Conservation (phyloP, 2,329 filamentous ascomycete species). For the Colletotrichum tofieldiae region DNA sequence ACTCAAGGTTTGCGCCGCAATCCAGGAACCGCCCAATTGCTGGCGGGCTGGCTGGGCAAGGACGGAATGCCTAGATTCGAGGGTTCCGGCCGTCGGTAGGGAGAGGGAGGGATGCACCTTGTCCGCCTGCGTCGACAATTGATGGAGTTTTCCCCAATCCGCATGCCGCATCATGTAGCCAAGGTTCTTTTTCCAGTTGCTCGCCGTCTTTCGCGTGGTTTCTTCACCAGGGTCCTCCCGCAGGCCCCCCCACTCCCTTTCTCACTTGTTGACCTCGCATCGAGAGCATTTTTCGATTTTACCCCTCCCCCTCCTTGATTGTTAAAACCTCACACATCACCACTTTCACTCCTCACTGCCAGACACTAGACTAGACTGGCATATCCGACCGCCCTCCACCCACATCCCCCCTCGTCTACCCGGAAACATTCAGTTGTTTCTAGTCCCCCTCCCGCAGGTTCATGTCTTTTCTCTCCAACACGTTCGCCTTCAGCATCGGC, state of each 20-base stretch:
- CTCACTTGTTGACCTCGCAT: constrained; percentile 17
- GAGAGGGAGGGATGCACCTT: not conserved
- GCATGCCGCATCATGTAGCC: not conserved
- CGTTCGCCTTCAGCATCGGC: constrained; percentile 20
- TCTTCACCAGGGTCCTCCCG: not conserved
- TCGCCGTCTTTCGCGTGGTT: not conserved
- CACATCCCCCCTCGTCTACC: not conserved
- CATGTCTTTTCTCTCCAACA: not conserved
- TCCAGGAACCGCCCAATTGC: not conserved
- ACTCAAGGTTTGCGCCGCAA: not conserved
- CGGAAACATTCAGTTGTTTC: constrained; percentile 15
- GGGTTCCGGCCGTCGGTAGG: not conserved
- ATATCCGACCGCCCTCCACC: not conserved
- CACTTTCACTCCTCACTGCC: not conserved
- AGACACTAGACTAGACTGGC: not conserved
- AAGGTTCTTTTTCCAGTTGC: not conserved
- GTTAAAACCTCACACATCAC: not conserved
- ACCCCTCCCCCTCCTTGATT: constrained; percentile 34
- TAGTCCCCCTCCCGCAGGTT: not conserved
- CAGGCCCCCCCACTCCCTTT: not conserved
- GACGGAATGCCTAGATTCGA: constrained; percentile 6
- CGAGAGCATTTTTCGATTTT: constrained; percentile 2
- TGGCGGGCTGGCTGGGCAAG: not conserved
- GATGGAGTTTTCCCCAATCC: constrained; percentile 5
- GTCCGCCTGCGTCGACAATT: not conserved